phyloP scores from a whole-genome alignment of 192 early-diverging fungal genomes.

The Mortierella alpina region DNA sequence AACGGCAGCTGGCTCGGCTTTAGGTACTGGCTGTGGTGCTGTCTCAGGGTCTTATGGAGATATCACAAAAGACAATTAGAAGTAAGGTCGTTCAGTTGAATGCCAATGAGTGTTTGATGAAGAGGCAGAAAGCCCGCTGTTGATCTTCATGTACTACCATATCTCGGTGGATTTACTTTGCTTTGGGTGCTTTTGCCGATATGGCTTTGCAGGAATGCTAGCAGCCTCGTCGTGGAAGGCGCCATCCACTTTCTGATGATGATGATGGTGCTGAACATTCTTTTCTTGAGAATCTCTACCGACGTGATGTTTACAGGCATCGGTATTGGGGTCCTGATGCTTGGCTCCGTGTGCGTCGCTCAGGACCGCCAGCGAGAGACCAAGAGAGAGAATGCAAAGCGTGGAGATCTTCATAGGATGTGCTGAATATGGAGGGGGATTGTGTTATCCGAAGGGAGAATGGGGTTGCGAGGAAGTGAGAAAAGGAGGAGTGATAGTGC shows the following conservation, averaged over 20 bases:
- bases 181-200: no score
- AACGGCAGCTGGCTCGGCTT: no score
- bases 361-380: constrained; percentile 20
- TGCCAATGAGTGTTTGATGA: no score
- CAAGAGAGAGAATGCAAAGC: constrained; percentile 29
- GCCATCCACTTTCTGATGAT: neutral
- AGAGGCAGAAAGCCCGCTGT: no score
- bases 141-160: no score
- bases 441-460: neutral
- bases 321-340: neutral
- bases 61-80: no score
- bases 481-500: neutral
- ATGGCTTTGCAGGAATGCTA: no score
- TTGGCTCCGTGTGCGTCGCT: constrained; percentile 12
- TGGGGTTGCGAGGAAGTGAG: neutral
- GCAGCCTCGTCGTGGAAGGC: no score
- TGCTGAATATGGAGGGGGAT: neutral
- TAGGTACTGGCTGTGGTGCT: no score
- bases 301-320: neutral
- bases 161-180: no score
- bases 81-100: no score
- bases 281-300: neutral
- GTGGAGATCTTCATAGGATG: constrained; percentile 23
- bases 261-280: neutral
- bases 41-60: no score